Conservation (phyloP, 2,329 filamentous ascomycete genomes). For the Aspergillus sp. region DNA sequence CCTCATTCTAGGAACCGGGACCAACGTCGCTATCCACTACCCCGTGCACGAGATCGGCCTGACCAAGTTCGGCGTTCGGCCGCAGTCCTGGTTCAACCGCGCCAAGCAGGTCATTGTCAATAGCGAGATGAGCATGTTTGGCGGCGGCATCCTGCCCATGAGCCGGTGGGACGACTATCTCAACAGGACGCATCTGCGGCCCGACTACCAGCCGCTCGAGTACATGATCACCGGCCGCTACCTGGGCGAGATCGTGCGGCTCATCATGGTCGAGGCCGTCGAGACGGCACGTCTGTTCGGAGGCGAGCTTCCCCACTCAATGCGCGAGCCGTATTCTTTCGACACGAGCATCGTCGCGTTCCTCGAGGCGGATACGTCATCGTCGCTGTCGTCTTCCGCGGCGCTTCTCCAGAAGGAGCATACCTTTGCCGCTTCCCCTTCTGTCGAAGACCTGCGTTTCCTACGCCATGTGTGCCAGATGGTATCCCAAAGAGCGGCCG, state of each 20-base stretch:
- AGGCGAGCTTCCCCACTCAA: slow-evolving; percentile 46
- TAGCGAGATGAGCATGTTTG: slow-evolving; percentile 59
- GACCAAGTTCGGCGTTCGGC: slow-evolving; percentile 48
- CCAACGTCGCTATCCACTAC: slow-evolving; percentile 55
- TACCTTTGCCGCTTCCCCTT: slow-evolving; percentile 36
- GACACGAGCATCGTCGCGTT: slow-evolving; percentile 51
- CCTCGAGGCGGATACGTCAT: slow-evolving; percentile 42
- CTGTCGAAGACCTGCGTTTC: slow-evolving; percentile 45
- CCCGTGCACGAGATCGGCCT: slow-evolving; percentile 45
- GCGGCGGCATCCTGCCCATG: slow-evolving; percentile 45
- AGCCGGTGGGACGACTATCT: slow-evolving; percentile 54
- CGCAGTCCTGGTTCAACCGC: slow-evolving; percentile 45
- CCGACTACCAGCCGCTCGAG: slow-evolving; percentile 57
- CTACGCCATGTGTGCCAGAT: slow-evolving; percentile 43
- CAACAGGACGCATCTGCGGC: slow-evolving; percentile 47
- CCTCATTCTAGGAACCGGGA: slow-evolving; percentile 56
- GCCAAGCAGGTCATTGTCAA: slow-evolving; percentile 56
- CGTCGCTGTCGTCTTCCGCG: slow-evolving; percentile 28
- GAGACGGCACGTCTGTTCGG: slow-evolving; percentile 47
- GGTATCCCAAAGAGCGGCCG: slow-evolving; percentile 51
- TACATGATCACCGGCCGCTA: slow-evolving; percentile 56
- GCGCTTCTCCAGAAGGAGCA: slow-evolving; percentile 45
- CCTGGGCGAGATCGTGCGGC: slow-evolving; percentile 53
- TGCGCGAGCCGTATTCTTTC: slow-evolving; percentile 49
- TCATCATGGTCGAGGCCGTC: slow-evolving; percentile 53